Conservation (phyloP, 345 rosid species). For the Syzygium oleosum region DNA sequence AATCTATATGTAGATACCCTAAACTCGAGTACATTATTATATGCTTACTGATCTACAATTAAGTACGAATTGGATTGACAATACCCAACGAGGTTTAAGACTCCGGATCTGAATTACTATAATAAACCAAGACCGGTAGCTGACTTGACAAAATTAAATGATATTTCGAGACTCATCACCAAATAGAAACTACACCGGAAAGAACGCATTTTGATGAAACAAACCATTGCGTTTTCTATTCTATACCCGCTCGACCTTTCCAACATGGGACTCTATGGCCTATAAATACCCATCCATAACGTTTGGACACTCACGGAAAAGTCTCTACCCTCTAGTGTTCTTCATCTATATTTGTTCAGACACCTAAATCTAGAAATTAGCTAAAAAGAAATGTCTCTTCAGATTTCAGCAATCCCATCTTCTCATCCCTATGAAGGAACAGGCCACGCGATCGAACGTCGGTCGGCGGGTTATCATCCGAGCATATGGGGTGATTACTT, state of each 20-base stretch:
- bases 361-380: neutral
- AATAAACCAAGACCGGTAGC: neutral
- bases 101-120: neutral
- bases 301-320: neutral
- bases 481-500: slow-evolving; percentile 18
- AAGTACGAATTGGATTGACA: neutral
- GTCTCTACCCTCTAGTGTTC: neutral
- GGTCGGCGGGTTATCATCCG: slow-evolving; percentile 9
- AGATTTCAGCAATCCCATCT: neutral
- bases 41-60: neutral
- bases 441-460: neutral
- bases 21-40: neutral
- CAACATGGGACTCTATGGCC: neutral
- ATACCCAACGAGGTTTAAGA: neutral
- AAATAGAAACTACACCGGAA: neutral
- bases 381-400: neutral
- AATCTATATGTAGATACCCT: neutral
- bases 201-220: neutral
- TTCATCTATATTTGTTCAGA: neutral
- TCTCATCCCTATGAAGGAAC: neutral
- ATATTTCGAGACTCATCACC: neutral
- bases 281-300: neutral
- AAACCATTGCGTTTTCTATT: neutral
- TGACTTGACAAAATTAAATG: neutral
- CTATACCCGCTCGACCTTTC: fast-evolving